phyloP scores from a whole-genome alignment of 2,329 filamentous ascomycete species.

The Coniella vitis region DNA sequence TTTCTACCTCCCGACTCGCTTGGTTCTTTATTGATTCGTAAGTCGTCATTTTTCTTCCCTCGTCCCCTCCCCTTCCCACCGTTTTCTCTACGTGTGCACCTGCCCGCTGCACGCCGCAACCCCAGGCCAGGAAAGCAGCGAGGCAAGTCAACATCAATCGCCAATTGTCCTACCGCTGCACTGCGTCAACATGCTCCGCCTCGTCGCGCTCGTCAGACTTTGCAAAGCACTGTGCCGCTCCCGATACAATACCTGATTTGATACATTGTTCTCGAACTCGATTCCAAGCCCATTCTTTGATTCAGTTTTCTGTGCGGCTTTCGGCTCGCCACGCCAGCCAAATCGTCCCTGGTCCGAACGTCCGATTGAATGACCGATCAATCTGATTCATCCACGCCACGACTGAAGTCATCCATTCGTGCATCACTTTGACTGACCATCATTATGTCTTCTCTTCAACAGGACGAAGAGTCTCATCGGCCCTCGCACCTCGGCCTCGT shows the following conservation, averaged over 20 bases:
- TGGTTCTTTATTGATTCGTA: slow-evolving; percentile 16
- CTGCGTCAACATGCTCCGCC: neutral
- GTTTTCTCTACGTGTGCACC: no score
- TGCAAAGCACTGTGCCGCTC: slow-evolving; percentile 2
- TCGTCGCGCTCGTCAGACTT: slow-evolving; percentile 13
- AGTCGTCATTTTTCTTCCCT: slow-evolving; percentile 15
- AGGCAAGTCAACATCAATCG: slow-evolving; percentile 6
- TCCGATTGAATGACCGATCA: neutral
- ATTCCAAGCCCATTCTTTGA: neutral
- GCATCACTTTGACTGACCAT: slow-evolving; percentile 7
- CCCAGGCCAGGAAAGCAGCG: neutral
- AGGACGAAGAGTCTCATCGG: slow-evolving; percentile 10
- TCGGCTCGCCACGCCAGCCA: neutral
- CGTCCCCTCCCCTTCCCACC: no score
- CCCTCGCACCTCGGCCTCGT: slow-evolving; percentile 11
- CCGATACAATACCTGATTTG: neutral
- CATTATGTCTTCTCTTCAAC: slow-evolving; percentile 11
- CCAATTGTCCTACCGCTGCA: slow-evolving; percentile 11
- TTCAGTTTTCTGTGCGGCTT: neutral
- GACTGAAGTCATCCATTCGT: neutral
- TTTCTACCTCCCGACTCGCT: neutral
- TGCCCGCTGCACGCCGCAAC: slow-evolving; percentile 5
- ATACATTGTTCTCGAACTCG: no score
- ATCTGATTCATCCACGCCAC: neutral
- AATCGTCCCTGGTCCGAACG: no score